These are phyloP conservation scores for Suillus clintonianus DNA, from an alignment of 768 basidiomycete genomes.

Conservation along the genomic window DNA sequence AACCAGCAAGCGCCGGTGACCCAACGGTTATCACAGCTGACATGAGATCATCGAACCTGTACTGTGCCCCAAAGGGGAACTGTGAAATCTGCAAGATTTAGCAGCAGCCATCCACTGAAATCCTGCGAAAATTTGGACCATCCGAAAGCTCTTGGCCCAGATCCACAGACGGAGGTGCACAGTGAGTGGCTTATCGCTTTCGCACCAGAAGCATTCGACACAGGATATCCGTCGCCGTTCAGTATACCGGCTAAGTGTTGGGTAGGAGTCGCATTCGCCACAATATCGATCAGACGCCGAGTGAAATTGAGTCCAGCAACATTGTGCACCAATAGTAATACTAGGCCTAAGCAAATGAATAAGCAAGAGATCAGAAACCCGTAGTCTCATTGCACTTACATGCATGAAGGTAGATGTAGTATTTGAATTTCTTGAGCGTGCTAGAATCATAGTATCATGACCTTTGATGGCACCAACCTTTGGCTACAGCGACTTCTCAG, in stretches of 20 bases:
- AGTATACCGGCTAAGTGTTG: conserved; percentile 3
- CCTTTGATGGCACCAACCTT: not conserved
- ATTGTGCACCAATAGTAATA: not conserved
- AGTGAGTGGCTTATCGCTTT: conserved; percentile 9
- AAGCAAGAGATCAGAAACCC: not conserved
- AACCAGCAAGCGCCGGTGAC: conserved; percentile 44
- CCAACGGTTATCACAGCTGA: conserved; percentile 45
- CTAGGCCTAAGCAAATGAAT: not conserved
- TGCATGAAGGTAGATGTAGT: not conserved
- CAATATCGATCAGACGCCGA: conserved; percentile 11
- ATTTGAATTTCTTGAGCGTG: not conserved
- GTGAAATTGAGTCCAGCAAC: conserved; percentile 1
- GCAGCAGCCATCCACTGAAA: conserved; percentile 47
- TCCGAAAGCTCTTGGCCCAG: conserved; percentile 6
- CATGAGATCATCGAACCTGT: conserved; percentile 41
- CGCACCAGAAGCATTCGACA: not conserved
- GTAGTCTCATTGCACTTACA: not conserved
- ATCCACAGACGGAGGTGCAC: conserved; percentile 16
- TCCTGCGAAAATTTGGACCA: conserved; percentile 30
- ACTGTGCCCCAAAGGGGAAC: conserved; percentile 46
- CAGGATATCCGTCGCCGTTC: not conserved
- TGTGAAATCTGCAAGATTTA: conserved; percentile 50
- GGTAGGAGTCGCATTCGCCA: conserved; percentile 6
- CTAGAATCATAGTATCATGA: not conserved
- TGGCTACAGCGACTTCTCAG: not conserved